Evolutionary conservation across 108 stramenopile species (phyloP), one percentile per base, ranked within the genome.

Genomic region (Cylindrotheca closterium): DNA sequence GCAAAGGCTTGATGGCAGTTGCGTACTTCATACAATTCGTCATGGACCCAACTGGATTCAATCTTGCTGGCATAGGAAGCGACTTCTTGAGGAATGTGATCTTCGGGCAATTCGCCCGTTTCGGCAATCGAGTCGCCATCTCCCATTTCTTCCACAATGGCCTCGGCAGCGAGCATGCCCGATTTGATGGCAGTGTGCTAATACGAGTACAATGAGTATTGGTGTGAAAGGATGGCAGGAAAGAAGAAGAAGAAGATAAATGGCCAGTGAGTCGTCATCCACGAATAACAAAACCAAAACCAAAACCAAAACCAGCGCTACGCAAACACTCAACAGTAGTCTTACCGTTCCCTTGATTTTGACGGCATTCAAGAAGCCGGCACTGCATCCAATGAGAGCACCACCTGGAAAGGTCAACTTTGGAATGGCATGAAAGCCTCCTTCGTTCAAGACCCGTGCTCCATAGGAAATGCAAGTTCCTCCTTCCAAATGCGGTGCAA

Each of bases 151-250:
- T 94, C 93, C 66, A 91, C 95, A 30, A 86, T 79, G 2, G 97
- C 87, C 78, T 98, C 96, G 17, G 96, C 97, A 7, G 96, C 96
- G 53, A 96, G 73, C 67, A 93, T 91, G 31, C 97, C 97, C 49
- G 81, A 89, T 80, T 99, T 96, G 46, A 99, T 89, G 46, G 99
- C 99, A 33, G 96, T 96, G 74, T 99, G 99, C n/a, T 92, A 75
- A 42, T 10, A 42, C 7, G 15, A n/a, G n/a, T n/a, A n/a, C n/a
- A n/a, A n/a, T n/a, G n/a, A n/a, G n/a, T n/a, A n/a, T n/a, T n/a
- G n/a, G n/a, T n/a, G n/a, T n/a, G n/a, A n/a, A n/a, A n/a, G n/a
- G n/a, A n/a, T n/a, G n/a, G n/a, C n/a, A 42, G 37, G 15, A 42
- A 42, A 42, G 10, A 42, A 42, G 10, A 15, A 42, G 37, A 42